phyloP scores from a whole-genome alignment of 805 yeast species.

The Candida ipomoeae region DNA sequence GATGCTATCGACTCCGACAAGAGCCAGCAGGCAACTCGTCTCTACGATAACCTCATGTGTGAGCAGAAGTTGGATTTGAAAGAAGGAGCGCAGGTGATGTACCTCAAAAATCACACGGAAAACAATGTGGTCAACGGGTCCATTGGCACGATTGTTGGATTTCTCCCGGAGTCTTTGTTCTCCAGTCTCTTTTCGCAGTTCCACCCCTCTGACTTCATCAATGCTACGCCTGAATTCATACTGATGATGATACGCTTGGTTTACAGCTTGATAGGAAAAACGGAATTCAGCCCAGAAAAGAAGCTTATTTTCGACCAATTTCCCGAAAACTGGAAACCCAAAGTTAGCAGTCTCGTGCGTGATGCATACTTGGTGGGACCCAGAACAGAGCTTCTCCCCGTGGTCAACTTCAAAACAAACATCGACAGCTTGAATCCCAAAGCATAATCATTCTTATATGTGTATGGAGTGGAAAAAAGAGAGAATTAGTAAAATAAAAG shows the following conservation, averaged over 20 bases:
- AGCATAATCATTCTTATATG: too few relatives aligned
- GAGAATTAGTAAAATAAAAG: too few relatives aligned
- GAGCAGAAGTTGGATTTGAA: slow-evolving; percentile 56
- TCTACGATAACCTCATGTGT: slow-evolving; percentile 67
- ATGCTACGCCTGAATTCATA: slow-evolving; percentile 10
- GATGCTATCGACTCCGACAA: slow-evolving; percentile 55
- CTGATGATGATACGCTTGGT: slow-evolving; percentile 11
- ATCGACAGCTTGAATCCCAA: too few relatives aligned
- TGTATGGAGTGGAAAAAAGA: too few relatives aligned
- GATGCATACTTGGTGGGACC: slow-evolving; percentile 10
- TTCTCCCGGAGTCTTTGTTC: slow-evolving; percentile 24
- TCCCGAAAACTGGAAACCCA: slow-evolving; percentile 14
- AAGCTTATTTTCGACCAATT: slow-evolving; percentile 3
- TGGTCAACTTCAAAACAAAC: slow-evolving; percentile 43
- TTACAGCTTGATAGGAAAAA: slow-evolving; percentile 8
- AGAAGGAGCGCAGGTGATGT: slow-evolving; percentile 78
- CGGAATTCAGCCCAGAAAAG: slow-evolving; percentile 5
- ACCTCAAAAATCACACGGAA: slow-evolving; percentile 65
- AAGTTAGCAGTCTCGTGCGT: slow-evolving; percentile 8
- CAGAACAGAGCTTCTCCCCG: slow-evolving; percentile 31
- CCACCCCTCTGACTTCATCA: slow-evolving; percentile 11
- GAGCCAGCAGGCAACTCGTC: slow-evolving; percentile 34
- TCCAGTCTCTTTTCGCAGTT: slow-evolving; percentile 9
- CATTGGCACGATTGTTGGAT: slow-evolving; percentile 63
- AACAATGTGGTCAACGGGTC: slow-evolving; percentile 74